A percentile compares a stretch with the other conserved stretches of the same genome.
Conservation (phyloP, 2,329 filamentous ascomycete genomes). For the Penicillium olsonii region DNA sequence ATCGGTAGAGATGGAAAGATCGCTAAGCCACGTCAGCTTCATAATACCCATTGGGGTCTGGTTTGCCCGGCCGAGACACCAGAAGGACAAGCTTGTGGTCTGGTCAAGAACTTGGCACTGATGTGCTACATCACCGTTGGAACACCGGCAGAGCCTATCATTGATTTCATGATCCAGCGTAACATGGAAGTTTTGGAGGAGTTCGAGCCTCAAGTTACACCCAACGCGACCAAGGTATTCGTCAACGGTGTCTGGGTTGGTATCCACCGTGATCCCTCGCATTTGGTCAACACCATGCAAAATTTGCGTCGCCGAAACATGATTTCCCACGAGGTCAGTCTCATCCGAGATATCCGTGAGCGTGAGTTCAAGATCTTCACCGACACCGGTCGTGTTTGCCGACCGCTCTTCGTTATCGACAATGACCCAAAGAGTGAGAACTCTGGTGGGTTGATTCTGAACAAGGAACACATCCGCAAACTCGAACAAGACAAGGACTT, state of each 20-base stretch:
- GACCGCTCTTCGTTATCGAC: constrained; percentile 90
- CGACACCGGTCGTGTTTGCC: constrained; percentile 91
- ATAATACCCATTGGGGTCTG: constrained; percentile 98
- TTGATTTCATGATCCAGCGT: constrained; percentile 92
- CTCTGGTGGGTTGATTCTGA: constrained; percentile 76
- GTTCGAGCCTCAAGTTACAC: constrained; percentile 81
- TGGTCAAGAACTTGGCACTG: constrained; percentile 95
- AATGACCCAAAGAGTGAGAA: constrained; percentile 75
- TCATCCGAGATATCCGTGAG: constrained; percentile 94
- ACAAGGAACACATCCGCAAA: constrained; percentile 76
- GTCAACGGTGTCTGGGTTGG: constrained; percentile 98
- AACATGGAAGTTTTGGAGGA: constrained; percentile 98
- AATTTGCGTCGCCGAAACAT: constrained; percentile 77
- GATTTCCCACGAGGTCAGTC: constrained; percentile 87
- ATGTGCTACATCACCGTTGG: constrained; percentile 99
- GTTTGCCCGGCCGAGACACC: constrained; percentile 97
- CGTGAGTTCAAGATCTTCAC: constrained; percentile 99
- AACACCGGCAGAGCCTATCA: constrained; percentile 83
- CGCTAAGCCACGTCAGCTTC: constrained; percentile 93
- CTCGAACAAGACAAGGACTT: constrained; percentile 73
- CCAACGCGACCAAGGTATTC: constrained; percentile 95
- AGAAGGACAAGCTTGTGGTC: constrained; percentile 95
- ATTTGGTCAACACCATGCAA: constrained; percentile 77
- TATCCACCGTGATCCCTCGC: constrained; percentile 83
- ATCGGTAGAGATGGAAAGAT: constrained; percentile 98